Conservation (phyloP, 129 eudicot species). For the Pseudognaphalium luteoalbum region DNA sequence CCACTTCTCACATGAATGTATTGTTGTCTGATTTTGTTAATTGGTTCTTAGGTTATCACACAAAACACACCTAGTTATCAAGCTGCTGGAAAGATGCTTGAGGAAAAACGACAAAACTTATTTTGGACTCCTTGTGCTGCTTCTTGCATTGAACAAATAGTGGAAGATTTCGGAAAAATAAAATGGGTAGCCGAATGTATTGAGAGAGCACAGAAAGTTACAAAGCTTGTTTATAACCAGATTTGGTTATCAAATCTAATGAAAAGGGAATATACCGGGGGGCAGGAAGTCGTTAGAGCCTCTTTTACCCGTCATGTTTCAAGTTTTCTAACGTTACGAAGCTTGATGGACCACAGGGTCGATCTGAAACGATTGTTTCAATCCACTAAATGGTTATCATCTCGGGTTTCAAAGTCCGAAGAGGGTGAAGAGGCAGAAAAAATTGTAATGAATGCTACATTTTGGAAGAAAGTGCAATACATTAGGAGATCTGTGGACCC, state of each 20-base stretch:
- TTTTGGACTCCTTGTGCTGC: slow-evolving; percentile 95
- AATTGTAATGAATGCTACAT: slow-evolving; percentile 63
- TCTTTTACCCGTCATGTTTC: slow-evolving; percentile 62
- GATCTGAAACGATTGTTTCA: slow-evolving; percentile 82
- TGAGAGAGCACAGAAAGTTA: slow-evolving; percentile 79
- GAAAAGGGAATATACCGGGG: slow-evolving; percentile 80
- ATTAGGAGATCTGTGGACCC: slow-evolving; percentile 80
- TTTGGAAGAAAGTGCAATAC: slow-evolving; percentile 83
- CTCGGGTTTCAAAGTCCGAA: slow-evolving; percentile 67
- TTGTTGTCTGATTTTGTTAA: neutral
- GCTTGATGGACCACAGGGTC: slow-evolving; percentile 63
- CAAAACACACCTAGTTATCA: slow-evolving; percentile 71
- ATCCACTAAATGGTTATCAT: slow-evolving; percentile 80
- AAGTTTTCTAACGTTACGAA: slow-evolving; percentile 67
- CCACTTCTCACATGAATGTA: slow-evolving; percentile 4
- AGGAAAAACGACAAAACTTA: slow-evolving; percentile 70
- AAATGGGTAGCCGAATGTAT: slow-evolving; percentile 82
- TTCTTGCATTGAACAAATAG: slow-evolving; percentile 73
- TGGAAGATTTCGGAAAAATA: slow-evolving; percentile 71
- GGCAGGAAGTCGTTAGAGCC: slow-evolving; percentile 79
- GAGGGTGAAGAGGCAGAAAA: slow-evolving; percentile 90
- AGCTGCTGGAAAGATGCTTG: slow-evolving; percentile 93
- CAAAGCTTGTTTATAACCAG: slow-evolving; percentile 82
- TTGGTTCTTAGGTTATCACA: slow-evolving; percentile 63
- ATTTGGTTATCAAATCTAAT: slow-evolving; percentile 62